phyloP scores from a whole-genome alignment of 106 monocot species.

The Triglochin maritima region DNA sequence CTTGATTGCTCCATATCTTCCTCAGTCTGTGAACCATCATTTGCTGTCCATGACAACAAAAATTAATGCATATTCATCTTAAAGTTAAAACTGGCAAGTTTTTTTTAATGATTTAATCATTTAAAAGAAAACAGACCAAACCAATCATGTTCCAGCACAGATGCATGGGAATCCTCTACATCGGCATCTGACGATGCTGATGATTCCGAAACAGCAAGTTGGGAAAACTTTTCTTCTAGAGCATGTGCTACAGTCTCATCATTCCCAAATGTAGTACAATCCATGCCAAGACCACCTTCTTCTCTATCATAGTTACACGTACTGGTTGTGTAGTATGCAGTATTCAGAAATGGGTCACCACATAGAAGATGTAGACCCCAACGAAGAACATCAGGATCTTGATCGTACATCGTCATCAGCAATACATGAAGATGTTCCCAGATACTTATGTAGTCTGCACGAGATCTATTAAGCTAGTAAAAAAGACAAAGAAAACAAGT shows the following conservation, averaged over 20 bases:
- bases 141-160: slow-evolving; percentile 60
- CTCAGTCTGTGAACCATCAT: slow-evolving; percentile 8
- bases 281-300: slow-evolving; percentile 13
- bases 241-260: slow-evolving; percentile 69
- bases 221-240: slow-evolving; percentile 60
- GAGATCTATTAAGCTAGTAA: too few relatives aligned
- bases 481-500: too few relatives aligned
- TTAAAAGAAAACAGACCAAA: slow-evolving; percentile 11
- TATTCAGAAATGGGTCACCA: slow-evolving; percentile 16
- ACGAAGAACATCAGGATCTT: slow-evolving; percentile 68
- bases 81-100: too few relatives aligned
- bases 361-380: slow-evolving; percentile 83
- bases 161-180: slow-evolving; percentile 41
- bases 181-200: slow-evolving; percentile 25
- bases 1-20: slow-evolving; percentile 25
- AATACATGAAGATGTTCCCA: not conserved
- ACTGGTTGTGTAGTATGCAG: slow-evolving; percentile 15
- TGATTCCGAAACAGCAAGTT: slow-evolving; percentile 34
- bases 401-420: slow-evolving; percentile 19
- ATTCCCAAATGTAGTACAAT: slow-evolving; percentile 37
- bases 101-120: too few relatives aligned
- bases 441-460: too few relatives aligned
- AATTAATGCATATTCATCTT: not conserved
- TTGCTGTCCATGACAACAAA: slow-evolving; percentile 1
- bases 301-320: slow-evolving; percentile 10